Evolutionary conservation across 148 eudicot genomes (phyloP).

Genomic region (Polygonum aviculare): DNA sequence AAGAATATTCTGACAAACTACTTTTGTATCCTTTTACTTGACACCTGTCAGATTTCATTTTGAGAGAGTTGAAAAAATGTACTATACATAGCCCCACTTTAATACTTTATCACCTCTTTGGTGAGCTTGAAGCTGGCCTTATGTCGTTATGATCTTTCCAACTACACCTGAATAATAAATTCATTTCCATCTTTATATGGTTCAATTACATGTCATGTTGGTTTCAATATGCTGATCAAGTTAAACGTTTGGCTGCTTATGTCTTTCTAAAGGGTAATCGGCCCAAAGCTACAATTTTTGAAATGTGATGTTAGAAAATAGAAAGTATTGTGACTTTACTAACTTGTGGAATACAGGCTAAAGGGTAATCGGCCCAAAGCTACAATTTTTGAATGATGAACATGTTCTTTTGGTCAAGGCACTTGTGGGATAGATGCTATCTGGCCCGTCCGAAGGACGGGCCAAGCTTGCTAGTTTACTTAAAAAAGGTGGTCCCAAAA

Average conservation of each 20-base stretch:
- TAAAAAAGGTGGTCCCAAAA: too few species aligned
- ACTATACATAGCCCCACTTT: not conserved
- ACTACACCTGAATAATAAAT: not conserved
- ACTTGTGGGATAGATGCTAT: not conserved
- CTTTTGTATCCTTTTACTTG: slow-evolving; percentile 74
- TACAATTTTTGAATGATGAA: not conserved
- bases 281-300: too few species aligned
- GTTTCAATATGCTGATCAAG: not conserved
- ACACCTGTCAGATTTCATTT: not conserved
- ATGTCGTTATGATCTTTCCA: not conserved
- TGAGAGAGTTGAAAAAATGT: not conserved
- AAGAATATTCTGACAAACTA: slow-evolving; percentile 87
- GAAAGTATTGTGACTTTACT: not conserved
- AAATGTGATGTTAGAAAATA: not conserved
- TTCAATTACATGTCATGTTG: not conserved
- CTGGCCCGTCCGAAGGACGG: too few species aligned
- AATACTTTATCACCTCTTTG: not conserved
- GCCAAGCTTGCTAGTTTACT: too few species aligned
- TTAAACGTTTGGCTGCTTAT: not conserved
- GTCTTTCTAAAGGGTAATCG: too few species aligned
- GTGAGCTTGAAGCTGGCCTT: not conserved
- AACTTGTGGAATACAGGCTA: not conserved
- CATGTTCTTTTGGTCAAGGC: not conserved
- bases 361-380: not conserved
- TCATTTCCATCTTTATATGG: not conserved